A percentile compares a stretch with the other conserved stretches of the same genome.
These are phyloP conservation scores for Chrysoporthe cubensis DNA, from an alignment of 2,329 filamentous ascomycete genomes.

Conservation along the genomic window DNA sequence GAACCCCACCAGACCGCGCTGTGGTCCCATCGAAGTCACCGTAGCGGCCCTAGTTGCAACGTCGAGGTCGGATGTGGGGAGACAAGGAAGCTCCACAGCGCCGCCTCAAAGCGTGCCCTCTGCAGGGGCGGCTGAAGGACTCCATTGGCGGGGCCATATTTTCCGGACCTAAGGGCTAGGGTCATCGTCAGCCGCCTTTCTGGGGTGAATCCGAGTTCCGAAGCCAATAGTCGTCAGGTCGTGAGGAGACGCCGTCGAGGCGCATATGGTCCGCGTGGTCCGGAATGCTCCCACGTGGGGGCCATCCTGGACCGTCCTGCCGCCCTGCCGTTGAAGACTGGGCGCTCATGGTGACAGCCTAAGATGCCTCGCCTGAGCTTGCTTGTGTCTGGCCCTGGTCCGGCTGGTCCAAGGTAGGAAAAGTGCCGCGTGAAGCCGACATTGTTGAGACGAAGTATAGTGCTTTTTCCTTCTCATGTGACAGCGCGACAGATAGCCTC, in stretches of 20 bases:
- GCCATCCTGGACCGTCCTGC: neutral
- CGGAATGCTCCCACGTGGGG: too few species aligned
- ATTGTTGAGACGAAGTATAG: too few species aligned
- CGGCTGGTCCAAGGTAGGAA: too few species aligned
- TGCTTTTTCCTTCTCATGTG: neutral
- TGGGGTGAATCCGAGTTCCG: neutral
- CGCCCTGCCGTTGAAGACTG: neutral
- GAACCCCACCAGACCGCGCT: neutral
- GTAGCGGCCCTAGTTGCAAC: neutral
- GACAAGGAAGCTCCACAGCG: neutral
- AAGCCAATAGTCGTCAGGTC: neutral
- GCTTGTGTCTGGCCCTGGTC: too few species aligned
- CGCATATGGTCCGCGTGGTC: too few species aligned
- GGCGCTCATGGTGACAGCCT: neutral
- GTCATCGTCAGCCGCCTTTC: neutral
- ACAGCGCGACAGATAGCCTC: neutral
- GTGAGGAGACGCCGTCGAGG: neutral
- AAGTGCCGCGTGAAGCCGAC: too few species aligned
- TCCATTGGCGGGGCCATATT: slow-evolving; percentile 3
- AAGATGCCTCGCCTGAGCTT: too few species aligned
- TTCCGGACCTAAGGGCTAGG: neutral
- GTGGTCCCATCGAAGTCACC: neutral
- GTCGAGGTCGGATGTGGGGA: slow-evolving; percentile 5
- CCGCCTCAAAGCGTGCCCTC: neutral
- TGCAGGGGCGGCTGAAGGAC: neutral